phyloP scores from a whole-genome alignment of 768 basidiomycete genomes.

The Crepidotus variabilis region DNA sequence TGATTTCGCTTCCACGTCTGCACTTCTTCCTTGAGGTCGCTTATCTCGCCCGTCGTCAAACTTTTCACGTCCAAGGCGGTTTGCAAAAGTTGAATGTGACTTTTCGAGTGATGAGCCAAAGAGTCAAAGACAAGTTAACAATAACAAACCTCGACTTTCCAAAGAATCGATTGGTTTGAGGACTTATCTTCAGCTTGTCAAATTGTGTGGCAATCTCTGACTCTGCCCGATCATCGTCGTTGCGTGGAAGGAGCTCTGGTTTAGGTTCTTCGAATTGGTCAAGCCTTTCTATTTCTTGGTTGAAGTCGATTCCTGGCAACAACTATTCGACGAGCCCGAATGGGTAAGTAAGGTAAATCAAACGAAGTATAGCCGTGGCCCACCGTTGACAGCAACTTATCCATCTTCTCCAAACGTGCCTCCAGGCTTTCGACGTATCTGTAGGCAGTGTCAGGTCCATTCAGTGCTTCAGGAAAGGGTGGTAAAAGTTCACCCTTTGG shows the following conservation, averaged over 20 bases:
- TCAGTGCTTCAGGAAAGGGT: too few relatives aligned
- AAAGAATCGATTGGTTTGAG: conserved; percentile 36
- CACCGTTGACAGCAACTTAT: too few relatives aligned
- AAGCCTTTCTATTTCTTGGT: neutral
- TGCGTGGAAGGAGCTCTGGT: neutral
- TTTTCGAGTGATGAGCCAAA: conserved; percentile 30
- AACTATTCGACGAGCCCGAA: too few relatives aligned
- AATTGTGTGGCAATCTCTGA: conserved; percentile 22
- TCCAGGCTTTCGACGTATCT: too few relatives aligned
- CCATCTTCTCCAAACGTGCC: too few relatives aligned
- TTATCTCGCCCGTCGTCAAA: conserved; percentile 37
- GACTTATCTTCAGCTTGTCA: conserved; percentile 29
- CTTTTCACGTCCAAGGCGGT: conserved; percentile 52
- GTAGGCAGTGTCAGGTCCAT: too few relatives aligned
- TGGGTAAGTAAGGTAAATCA: too few relatives aligned
- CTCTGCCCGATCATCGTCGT: neutral
- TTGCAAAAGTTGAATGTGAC: conserved; percentile 39
- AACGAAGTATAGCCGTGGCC: too few relatives aligned
- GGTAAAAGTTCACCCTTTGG: too few relatives aligned
- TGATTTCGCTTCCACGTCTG: conserved; percentile 6
- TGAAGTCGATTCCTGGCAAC: neutral
- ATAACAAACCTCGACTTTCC: conserved; percentile 35
- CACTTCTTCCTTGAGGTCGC: neutral
- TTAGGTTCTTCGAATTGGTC: neutral
- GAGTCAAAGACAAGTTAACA: neutral